Base-by-base conservation (phyloP, 495 filamentous ascomycete species). In the Alectoria sarmentosa region DNA sequence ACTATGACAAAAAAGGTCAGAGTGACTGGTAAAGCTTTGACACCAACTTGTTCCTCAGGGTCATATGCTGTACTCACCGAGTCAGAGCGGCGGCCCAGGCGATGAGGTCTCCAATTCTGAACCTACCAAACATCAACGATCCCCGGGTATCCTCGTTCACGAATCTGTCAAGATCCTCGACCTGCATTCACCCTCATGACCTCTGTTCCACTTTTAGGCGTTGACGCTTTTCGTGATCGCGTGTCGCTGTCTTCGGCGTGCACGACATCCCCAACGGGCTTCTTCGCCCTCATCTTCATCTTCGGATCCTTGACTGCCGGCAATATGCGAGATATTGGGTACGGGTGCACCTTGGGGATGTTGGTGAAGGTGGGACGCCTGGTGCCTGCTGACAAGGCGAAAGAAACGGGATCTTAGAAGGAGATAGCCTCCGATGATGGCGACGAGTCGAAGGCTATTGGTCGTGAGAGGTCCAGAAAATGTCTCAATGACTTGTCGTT, bases 371-470 rank as follows among this genome's bases (percentile, higher is more conserved):
- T 80, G 61, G 57, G 72, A 72, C 67, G 77, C 76, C 67, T 83
- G 80, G 13, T 66, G 66, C 60, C 73, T 73, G 26, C 71, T 75
- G 36, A 75, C 78, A 34, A 79, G 65, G 65, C 81, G 82, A 67
- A 81, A 73, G 61, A 90, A 76, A 70, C 86, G 88, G 1, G 87
- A 86, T 6, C 88, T 81, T n/a, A 90, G 65, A 21, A 90, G 74
- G 64, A 84, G 49, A 75, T 90, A 90, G 70, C 76, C 77, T 57
- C 86, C 76, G 19, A 86, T 83, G 58, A 87, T 77, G 62, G 81
- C 76, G 63, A 87, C 73, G 34, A 90, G 73, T 38, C 85, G 84
- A 58, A 89, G 82, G 79, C 80, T 88, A 67, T 36, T 34, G 32
- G 32, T 28, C 26, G 39, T 46, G 38, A 28, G 23, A 26, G 28